These are phyloP conservation scores for Perilla frutescens DNA, from an alignment of 257 asterid genomes.

Conservation along the genomic window DNA sequence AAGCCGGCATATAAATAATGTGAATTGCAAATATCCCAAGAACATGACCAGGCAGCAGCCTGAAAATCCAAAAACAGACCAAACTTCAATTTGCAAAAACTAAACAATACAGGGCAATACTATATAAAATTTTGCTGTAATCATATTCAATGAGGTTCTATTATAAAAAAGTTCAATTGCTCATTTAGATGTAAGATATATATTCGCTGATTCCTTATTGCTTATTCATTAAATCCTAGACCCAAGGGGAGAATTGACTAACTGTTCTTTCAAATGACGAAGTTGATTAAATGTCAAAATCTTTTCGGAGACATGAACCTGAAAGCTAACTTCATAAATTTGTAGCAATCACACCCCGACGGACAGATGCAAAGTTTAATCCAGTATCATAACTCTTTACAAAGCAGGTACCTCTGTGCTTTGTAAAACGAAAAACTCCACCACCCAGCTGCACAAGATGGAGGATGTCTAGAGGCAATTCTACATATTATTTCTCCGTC, in stretches of 20 bases:
- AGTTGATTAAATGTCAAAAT: neutral
- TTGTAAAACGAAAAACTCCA: no score
- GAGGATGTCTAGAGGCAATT: neutral
- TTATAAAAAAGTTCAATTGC: no score
- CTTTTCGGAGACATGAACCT: neutral
- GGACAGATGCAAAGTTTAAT: neutral
- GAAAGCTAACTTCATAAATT: neutral
- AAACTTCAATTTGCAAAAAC: conserved; percentile 21
- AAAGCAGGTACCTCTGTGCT: neutral
- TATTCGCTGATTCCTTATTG: no score
- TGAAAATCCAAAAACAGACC: conserved; percentile 42
- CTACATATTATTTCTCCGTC: neutral
- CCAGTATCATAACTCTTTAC: neutral
- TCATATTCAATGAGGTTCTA: neutral
- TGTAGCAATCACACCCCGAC: neutral
- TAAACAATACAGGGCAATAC: neutral
- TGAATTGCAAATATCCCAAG: conserved; percentile 77
- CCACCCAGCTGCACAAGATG: neutral
- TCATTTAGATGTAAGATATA: no score
- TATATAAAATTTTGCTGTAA: neutral
- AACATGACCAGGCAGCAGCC: conserved; percentile 98
- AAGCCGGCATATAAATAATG: conserved; percentile 82
- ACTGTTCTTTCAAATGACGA: neutral
- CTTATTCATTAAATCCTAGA: neutral
- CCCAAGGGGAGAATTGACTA: neutral